Percentiles rank a stretch among this genome's conserved stretches.
Conservation (phyloP, 2,329 filamentous ascomycete species). For the Aspergillus calidoustus region DNA sequence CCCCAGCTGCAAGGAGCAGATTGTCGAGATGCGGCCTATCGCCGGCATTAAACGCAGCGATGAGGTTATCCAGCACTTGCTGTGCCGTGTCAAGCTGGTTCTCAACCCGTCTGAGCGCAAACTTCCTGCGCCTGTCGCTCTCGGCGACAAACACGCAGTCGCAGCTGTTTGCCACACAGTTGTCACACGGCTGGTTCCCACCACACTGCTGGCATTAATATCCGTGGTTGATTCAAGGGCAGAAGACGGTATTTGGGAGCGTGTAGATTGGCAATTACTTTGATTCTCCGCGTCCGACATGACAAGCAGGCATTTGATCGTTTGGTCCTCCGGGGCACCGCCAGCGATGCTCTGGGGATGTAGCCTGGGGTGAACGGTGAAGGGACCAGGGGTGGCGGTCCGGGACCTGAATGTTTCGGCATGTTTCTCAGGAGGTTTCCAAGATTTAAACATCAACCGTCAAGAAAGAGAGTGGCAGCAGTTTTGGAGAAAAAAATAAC, state of each 20-base stretch:
- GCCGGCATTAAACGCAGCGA: not conserved
- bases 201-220: not conserved
- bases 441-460: no score
- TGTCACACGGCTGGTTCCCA: not conserved
- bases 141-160: not conserved
- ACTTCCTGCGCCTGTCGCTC: not conserved
- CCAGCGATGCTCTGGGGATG: no score
- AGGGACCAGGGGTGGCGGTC: no score
- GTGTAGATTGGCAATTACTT: not conserved
- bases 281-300: slow-evolving; percentile 2
- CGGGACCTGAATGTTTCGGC: no score
- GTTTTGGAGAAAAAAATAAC: no score
- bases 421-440: no score
- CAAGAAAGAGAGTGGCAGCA: no score
- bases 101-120: not conserved
- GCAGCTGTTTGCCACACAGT: not conserved
- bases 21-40: not conserved
- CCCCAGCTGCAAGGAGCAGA: not conserved
- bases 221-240: no score
- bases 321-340: not conserved
- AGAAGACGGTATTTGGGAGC: not conserved
- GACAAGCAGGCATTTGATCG: not conserved
- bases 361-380: no score
- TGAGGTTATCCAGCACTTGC: not conserved
- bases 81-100: not conserved